Conservation (phyloP, 257 asterid genomes). For the Plantago ovata region DNA sequence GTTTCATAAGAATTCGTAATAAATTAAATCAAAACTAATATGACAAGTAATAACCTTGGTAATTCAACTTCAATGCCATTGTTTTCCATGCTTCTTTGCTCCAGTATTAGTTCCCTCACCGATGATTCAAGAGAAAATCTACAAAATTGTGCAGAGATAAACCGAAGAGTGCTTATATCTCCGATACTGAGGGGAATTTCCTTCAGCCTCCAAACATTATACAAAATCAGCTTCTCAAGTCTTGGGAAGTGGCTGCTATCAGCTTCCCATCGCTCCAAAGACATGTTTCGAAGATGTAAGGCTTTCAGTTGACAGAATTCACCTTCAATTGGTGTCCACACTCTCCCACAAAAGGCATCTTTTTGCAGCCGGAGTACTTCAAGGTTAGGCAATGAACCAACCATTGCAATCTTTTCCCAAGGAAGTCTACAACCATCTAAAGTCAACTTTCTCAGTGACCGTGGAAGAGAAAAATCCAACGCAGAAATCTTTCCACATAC, state of each 20-base stretch:
- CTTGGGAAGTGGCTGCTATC: not conserved
- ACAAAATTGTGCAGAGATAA: not conserved
- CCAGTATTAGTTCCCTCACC: not conserved
- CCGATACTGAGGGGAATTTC: not conserved
- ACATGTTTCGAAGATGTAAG: not conserved
- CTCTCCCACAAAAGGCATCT: not conserved
- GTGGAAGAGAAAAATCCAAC: not conserved
- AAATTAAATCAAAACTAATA: not conserved
- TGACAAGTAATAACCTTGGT: no score
- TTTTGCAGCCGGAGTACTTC: not conserved
- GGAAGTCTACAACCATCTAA: not conserved
- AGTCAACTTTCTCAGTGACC: not conserved
- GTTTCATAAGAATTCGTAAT: not conserved
- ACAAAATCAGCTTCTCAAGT: constrained; percentile 1
- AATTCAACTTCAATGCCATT: not conserved
- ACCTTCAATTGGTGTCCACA: not conserved
- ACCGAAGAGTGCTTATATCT: not conserved
- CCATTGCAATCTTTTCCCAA: not conserved
- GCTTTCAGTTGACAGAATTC: not conserved
- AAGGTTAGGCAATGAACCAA: not conserved
- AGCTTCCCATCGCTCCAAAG: constrained; percentile 7
- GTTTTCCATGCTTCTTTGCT: constrained; percentile 1
- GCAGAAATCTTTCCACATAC: not conserved
- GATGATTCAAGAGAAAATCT: not conserved
- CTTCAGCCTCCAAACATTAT: constrained; percentile 6